A percentile compares a stretch with the other conserved stretches of the same genome.
These are phyloP conservation scores for Butyriboletus loyo DNA, from an alignment of 768 basidiomycete genomes.

Conservation along the genomic window DNA sequence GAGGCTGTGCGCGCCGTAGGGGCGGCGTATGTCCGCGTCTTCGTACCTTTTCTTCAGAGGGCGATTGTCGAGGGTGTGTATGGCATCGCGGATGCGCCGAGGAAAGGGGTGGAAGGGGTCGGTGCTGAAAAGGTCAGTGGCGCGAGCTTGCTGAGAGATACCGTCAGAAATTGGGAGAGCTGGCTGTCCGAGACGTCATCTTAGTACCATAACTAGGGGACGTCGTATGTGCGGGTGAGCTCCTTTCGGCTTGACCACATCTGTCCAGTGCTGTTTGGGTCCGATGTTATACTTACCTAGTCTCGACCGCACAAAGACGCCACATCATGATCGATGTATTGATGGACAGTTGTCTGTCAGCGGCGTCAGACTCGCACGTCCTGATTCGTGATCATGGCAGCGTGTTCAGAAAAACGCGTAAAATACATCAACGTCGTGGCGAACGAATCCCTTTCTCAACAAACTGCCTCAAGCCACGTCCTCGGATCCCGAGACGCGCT, in stretches of 20 bases:
- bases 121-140: neutral
- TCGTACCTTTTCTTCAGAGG: constrained; percentile 69
- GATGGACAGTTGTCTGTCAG: neutral
- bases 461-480: constrained; percentile 2
- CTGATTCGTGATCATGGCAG: neutral
- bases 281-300: neutral
- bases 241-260: neutral
- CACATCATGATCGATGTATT: neutral
- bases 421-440: neutral
- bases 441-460: neutral
- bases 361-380: neutral
- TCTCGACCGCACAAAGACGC: neutral
- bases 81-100: constrained; percentile 28
- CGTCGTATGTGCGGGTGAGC: neutral
- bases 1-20: constrained; percentile 48
- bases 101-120: neutral
- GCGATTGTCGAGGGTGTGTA: constrained; percentile 78
- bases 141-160: constrained; percentile 1
- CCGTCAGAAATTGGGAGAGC: constrained; percentile 26
- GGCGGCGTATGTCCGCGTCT: constrained; percentile 53
- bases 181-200: constrained; percentile 24
- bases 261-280: neutral
- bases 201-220: neutral
- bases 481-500: constrained; percentile 21
- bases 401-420: neutral